phyloP scores from a whole-genome alignment of 805 yeast genomes.

The Candida hispaniensis region DNA sequence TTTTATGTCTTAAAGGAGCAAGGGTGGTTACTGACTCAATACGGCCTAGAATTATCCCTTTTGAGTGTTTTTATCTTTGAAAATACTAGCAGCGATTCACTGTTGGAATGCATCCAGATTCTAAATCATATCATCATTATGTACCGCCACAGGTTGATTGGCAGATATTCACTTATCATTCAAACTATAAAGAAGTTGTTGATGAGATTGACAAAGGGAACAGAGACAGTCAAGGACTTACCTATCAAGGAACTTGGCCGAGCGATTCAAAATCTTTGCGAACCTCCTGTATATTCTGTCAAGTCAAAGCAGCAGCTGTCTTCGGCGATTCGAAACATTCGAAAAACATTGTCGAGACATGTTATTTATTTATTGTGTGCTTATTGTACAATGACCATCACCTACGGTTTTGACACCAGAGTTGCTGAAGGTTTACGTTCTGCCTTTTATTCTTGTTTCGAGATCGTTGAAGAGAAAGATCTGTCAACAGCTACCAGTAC shows the following conservation, averaged over 20 bases:
- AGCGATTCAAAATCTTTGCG: constrained; percentile 58
- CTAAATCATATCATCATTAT: constrained; percentile 51
- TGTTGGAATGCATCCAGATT: constrained; percentile 35
- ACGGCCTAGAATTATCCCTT: constrained; percentile 47
- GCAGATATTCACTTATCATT: constrained; percentile 61
- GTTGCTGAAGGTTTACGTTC: constrained; percentile 41
- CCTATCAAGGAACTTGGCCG: constrained; percentile 46
- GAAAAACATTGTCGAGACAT: constrained; percentile 48
- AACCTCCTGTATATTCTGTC: constrained; percentile 41
- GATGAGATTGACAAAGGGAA: constrained; percentile 12
- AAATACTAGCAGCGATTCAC: constrained; percentile 27
- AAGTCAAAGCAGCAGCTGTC: constrained; percentile 39
- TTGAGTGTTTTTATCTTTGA: constrained; percentile 30
- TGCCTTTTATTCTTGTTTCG: constrained; percentile 55
- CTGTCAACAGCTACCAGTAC: constrained; percentile 49
- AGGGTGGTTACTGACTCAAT: constrained; percentile 61
- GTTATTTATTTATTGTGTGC: constrained; percentile 48
- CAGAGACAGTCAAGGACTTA: constrained; percentile 21
- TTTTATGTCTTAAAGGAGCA: too few species aligned
- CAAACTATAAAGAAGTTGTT: constrained; percentile 41
- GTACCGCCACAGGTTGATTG: constrained; percentile 59
- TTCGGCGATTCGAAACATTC: constrained; percentile 43
- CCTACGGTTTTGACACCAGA: constrained; percentile 36
- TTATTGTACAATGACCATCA: constrained; percentile 46
- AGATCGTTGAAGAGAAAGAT: constrained; percentile 58